Evolutionary conservation across 306 rosid genomes (phyloP).

Genomic region (Morella rubra): DNA sequence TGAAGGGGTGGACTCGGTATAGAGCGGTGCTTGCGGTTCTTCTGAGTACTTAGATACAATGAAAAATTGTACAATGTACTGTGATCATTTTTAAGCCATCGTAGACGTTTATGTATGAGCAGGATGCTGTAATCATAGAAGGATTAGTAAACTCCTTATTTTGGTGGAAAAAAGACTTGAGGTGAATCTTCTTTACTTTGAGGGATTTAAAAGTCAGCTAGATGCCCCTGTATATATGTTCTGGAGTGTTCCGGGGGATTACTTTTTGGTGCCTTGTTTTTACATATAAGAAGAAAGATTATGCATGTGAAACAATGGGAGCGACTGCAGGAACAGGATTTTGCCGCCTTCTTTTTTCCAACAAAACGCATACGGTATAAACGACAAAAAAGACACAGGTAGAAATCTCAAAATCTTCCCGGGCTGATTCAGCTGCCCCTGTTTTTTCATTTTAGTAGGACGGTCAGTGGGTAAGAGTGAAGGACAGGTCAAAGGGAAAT

Average conservation of each 20-base stretch:
- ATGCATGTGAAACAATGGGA: too few relatives aligned
- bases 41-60: conserved; percentile 10
- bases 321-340: too few relatives aligned
- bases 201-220: conserved; percentile 29
- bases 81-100: neutral
- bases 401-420: neutral
- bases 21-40: conserved; percentile 33
- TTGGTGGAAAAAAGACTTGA: conserved; percentile 25
- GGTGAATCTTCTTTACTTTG: conserved; percentile 29
- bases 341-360: too few relatives aligned
- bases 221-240: conserved; percentile 8
- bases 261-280: neutral
- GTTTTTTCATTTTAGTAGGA: too few relatives aligned
- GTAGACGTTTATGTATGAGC: neutral
- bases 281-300: neutral
- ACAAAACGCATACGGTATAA: neutral
- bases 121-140: conserved; percentile 27
- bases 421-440: neutral
- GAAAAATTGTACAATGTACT: conserved; percentile 1
- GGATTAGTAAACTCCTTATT: conserved; percentile 23
- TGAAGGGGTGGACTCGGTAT: conserved; percentile 75
- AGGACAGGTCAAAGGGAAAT: neutral
- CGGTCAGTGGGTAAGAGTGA: neutral
- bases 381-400: neutral
- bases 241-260: conserved; percentile 47